Conservation (phyloP, 2,329 filamentous ascomycete genomes). For the Calonectria leucothoes region DNA sequence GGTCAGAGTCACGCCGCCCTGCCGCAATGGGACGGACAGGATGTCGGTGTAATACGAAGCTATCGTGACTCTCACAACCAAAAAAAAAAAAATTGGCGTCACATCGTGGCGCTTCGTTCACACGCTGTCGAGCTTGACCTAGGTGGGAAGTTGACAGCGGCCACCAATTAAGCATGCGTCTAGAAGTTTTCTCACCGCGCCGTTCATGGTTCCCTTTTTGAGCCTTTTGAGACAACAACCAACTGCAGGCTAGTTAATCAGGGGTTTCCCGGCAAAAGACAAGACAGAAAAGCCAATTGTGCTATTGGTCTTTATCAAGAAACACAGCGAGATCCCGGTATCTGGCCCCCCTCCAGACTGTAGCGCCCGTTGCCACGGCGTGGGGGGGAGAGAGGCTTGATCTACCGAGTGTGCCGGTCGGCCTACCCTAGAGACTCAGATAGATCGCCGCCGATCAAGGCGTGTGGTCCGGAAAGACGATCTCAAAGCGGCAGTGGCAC, state of each 20-base stretch:
- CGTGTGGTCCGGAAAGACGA: not conserved
- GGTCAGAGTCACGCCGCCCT: not conserved
- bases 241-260: not conserved
- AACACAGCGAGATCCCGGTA: not conserved
- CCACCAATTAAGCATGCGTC: not conserved
- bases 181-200: not conserved
- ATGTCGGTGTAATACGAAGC: not conserved
- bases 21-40: not conserved
- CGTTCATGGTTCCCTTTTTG: not conserved
- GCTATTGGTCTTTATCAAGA: not conserved
- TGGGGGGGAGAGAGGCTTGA: not conserved
- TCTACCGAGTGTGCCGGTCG: not conserved
- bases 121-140: not conserved
- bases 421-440: not conserved
- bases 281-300: not conserved
- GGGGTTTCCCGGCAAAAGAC: not conserved
- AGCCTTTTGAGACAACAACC: too few species aligned
- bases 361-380: not conserved
- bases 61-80: conserved; percentile 2
- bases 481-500: not conserved
- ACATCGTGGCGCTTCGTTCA: conserved; percentile 1
- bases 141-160: not conserved
- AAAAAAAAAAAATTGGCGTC: not conserved
- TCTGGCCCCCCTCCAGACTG: not conserved
- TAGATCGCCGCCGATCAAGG: not conserved